phyloP scores from a whole-genome alignment of 345 rosid genomes.

The Pseudoturritis turrita region DNA sequence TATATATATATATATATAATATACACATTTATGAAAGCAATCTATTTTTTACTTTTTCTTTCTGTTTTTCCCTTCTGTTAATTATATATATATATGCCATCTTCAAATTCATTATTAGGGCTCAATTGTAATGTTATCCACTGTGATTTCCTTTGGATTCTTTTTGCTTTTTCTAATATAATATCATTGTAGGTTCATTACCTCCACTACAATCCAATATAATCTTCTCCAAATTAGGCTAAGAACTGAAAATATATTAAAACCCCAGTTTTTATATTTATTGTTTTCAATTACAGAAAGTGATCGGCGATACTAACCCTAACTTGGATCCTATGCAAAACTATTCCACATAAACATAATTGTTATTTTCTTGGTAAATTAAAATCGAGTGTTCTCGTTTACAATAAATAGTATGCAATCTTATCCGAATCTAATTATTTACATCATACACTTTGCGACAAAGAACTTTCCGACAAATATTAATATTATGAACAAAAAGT shows the following conservation, averaged over 20 bases:
- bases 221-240: neutral
- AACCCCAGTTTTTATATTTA: neutral
- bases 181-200: constrained; percentile 13
- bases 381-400: neutral
- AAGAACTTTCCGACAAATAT: neutral
- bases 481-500: constrained; percentile 4
- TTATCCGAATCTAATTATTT: neutral
- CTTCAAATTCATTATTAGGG: constrained; percentile 3
- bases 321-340: constrained; percentile 6
- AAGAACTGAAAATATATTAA: neutral
- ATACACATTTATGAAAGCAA: neutral
- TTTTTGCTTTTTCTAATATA: neutral
- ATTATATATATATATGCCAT: constrained; percentile 2
- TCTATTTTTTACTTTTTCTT: neutral
- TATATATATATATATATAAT: neutral
- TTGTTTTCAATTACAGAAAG: neutral
- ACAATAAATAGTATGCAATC: neutral
- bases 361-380: neutral
- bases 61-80: neutral
- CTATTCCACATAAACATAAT: neutral
- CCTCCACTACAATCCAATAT: constrained; percentile 7
- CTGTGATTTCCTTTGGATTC: constrained; percentile 1
- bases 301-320: constrained; percentile 1
- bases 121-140: neutral
- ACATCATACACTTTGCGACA: constrained; percentile 9